Percentiles rank a stretch among this genome's conserved stretches.
phyloP scores from a whole-genome alignment of 1,284 basidiomycete species.

The Fistulina hepatica region DNA sequence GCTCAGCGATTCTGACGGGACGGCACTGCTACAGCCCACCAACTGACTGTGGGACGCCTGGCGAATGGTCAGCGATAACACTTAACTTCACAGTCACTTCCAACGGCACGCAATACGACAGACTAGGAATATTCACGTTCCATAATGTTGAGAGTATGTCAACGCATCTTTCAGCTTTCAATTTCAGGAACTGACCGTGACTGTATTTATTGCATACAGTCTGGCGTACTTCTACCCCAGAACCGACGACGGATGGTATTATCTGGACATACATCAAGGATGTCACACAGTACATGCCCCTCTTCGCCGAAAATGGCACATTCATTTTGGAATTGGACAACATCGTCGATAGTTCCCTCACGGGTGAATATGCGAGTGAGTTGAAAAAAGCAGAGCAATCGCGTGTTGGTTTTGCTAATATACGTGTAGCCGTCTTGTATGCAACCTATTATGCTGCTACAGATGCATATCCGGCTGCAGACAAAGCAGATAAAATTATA shows the following conservation, averaged over 20 bases:
- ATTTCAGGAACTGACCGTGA: neutral
- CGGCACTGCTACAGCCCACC: slow-evolving; percentile 41
- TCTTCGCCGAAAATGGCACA: slow-evolving; percentile 54
- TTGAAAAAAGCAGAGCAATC: neutral
- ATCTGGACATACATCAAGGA: slow-evolving; percentile 75
- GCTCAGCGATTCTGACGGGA: no score
- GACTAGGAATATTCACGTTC: slow-evolving; percentile 62
- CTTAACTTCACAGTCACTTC: slow-evolving; percentile 31
- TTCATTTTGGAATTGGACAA: slow-evolving; percentile 70
- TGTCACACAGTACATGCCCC: slow-evolving; percentile 58
- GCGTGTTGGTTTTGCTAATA: slow-evolving; percentile 1
- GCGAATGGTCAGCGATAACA: slow-evolving; percentile 45
- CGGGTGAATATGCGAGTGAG: slow-evolving; percentile 61
- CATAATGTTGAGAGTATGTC: slow-evolving; percentile 62
- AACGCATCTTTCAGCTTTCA: neutral
- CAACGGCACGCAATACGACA: slow-evolving; percentile 70
- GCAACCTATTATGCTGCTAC: slow-evolving; percentile 64
- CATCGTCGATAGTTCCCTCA: slow-evolving; percentile 41
- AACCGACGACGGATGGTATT: slow-evolving; percentile 61
- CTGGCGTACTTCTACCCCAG: slow-evolving; percentile 72
- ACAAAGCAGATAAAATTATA: slow-evolving; percentile 52
- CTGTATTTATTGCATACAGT: slow-evolving; percentile 26
- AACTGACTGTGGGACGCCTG: slow-evolving; percentile 55
- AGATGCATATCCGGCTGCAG: slow-evolving; percentile 40
- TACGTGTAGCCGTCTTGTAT: slow-evolving; percentile 43